Evolutionary conservation across 2,329 filamentous ascomycete genomes (phyloP).

Genomic region (Plectosphaerella sp.): DNA sequence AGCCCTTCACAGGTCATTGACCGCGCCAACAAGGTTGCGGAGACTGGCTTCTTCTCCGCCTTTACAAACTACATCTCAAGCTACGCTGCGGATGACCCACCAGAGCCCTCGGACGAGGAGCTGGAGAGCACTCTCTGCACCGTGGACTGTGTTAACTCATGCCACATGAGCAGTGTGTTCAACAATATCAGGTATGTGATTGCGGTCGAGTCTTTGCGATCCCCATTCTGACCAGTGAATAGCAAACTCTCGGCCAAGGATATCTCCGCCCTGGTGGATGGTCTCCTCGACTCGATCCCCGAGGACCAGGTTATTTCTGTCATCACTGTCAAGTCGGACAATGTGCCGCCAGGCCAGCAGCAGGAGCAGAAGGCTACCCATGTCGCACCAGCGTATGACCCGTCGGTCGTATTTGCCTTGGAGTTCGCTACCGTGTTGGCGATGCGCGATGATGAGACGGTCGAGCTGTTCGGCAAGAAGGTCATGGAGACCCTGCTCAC

Average conservation of each 20-base stretch:
- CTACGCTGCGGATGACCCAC: slow-evolving; percentile 95
- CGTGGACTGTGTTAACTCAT: slow-evolving; percentile 89
- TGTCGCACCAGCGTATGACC: slow-evolving; percentile 66
- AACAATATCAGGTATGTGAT: slow-evolving; percentile 69
- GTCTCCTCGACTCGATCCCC: slow-evolving; percentile 78
- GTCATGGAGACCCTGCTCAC: slow-evolving; percentile 78
- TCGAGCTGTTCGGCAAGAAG: slow-evolving; percentile 69
- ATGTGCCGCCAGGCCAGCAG: slow-evolving; percentile 56
- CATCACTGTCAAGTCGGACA: slow-evolving; percentile 86
- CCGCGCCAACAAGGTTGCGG: slow-evolving; percentile 69
- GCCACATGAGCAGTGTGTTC: slow-evolving; percentile 77
- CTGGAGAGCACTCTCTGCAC: slow-evolving; percentile 92
- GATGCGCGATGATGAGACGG: slow-evolving; percentile 68
- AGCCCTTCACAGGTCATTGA: slow-evolving; percentile 91
- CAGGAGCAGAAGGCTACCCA: slow-evolving; percentile 49
- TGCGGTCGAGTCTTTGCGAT: neutral
- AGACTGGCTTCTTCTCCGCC: slow-evolving; percentile 86
- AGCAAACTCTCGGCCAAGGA: slow-evolving; percentile 33
- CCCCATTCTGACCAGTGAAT: neutral
- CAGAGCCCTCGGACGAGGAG: slow-evolving; percentile 95
- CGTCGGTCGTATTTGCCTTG: slow-evolving; percentile 81
- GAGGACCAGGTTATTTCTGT: slow-evolving; percentile 74
- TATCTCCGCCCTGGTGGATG: slow-evolving; percentile 48
- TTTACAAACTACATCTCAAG: slow-evolving; percentile 98
- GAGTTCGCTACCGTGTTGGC: slow-evolving; percentile 84